Evolutionary conservation across 306 rosid species (phyloP).

Genomic region (Abrus pulchellus): DNA sequence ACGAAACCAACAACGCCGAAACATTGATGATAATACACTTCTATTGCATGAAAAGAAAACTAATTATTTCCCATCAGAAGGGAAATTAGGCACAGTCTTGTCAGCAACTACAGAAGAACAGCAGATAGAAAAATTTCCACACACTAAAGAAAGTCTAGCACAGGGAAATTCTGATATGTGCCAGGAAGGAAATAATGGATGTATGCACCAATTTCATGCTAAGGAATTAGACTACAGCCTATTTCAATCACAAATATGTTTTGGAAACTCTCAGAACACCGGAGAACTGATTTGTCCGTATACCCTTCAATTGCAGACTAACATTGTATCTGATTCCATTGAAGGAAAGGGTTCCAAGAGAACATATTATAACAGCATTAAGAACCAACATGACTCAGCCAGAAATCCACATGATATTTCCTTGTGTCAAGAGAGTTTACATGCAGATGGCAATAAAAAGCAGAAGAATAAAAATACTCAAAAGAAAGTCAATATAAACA

Average conservation of each 20-base stretch:
- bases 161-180: slow-evolving; percentile 49
- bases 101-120: slow-evolving; percentile 46
- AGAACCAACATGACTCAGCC: slow-evolving; percentile 44
- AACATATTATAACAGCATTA: slow-evolving; percentile 49
- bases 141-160: slow-evolving; percentile 44
- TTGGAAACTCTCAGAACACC: slow-evolving; percentile 48
- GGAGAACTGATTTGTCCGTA: slow-evolving; percentile 41
- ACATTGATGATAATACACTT: slow-evolving; percentile 42
- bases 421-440: slow-evolving; percentile 55
- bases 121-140: slow-evolving; percentile 43
- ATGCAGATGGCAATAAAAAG: slow-evolving; percentile 51
- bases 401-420: slow-evolving; percentile 53
- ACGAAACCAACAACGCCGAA: slow-evolving; percentile 52
- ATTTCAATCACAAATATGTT: slow-evolving; percentile 49
- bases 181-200: slow-evolving; percentile 51
- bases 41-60: slow-evolving; percentile 47
- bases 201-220: slow-evolving; percentile 51
- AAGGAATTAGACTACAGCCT: slow-evolving; percentile 45
- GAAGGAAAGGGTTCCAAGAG: slow-evolving; percentile 65
- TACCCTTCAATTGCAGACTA: slow-evolving; percentile 47
- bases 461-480: slow-evolving; percentile 62
- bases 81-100: slow-evolving; percentile 50
- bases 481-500: slow-evolving; percentile 48
- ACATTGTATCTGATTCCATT: slow-evolving; percentile 48
- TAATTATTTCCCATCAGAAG: slow-evolving; percentile 41